phyloP scores from a whole-genome alignment of 768 basidiomycete genomes.

The Neoboletus subvelutipes region DNA sequence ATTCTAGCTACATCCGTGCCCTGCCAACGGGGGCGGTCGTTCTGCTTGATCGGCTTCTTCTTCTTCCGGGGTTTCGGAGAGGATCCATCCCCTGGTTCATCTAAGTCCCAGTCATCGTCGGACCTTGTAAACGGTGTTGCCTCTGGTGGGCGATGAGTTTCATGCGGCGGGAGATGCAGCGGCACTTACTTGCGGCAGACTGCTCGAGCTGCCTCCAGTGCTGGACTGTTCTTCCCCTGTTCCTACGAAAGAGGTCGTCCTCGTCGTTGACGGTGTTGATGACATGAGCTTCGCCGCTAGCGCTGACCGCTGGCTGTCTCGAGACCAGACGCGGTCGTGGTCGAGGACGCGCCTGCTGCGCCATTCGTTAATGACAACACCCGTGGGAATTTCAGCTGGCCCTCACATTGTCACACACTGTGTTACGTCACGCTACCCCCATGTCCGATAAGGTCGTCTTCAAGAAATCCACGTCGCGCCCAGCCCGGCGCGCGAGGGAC shows the following conservation, averaged over 20 bases:
- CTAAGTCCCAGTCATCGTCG: conserved; percentile 24
- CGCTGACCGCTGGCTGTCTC: conserved; percentile 10
- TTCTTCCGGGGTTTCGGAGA: conserved; percentile 40
- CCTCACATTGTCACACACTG: conserved; percentile 16
- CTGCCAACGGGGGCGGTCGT: conserved; percentile 43
- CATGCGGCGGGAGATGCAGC: neutral
- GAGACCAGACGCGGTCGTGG: conserved; percentile 53
- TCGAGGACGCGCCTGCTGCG: conserved; percentile 38
- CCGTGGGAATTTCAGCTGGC: conserved; percentile 28
- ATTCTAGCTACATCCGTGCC: conserved; percentile 39
- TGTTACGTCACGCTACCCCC: conserved; percentile 26
- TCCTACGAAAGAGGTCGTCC: conserved; percentile 71
- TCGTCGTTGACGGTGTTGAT: conserved; percentile 43
- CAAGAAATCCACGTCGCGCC: conserved; percentile 43
- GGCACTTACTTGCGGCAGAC: conserved; percentile 51
- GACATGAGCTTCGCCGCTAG: conserved; percentile 2
- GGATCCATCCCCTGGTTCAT: conserved; percentile 18
- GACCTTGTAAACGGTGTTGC: conserved; percentile 20
- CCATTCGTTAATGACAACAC: conserved; percentile 20
- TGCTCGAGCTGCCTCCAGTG: conserved; percentile 62
- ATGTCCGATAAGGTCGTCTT: conserved; percentile 37
- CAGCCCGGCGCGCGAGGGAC: conserved; percentile 42
- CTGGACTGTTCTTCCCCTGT: conserved; percentile 52
- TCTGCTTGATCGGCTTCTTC: conserved; percentile 34
- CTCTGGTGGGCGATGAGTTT: conserved; percentile 21